phyloP scores from a whole-genome alignment of 2,329 filamentous ascomycete genomes.

The Penicillium hesseltinei region DNA sequence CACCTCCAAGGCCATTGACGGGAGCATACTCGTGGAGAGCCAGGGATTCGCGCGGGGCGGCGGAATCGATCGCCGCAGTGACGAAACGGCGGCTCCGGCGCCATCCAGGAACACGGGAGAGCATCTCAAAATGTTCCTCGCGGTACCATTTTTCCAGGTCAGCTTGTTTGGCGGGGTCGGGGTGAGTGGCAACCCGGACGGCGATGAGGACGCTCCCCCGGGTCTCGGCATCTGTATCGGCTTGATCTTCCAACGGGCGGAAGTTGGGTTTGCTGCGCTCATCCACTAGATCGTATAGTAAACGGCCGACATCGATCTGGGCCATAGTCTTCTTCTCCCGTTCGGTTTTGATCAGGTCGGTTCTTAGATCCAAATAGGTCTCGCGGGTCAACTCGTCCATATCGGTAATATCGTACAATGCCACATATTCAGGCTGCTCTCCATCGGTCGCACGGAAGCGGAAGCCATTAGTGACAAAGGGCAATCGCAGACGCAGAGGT shows the following conservation, averaged over 20 bases:
- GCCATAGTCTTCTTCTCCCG: conserved; percentile 62
- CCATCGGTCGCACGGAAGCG: conserved; percentile 69
- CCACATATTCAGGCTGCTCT: conserved; percentile 67
- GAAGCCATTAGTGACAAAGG: conserved; percentile 73
- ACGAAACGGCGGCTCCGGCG: conserved; percentile 68
- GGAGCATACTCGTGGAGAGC: conserved; percentile 71
- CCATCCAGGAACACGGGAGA: conserved; percentile 77
- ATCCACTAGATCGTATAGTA: conserved; percentile 67
- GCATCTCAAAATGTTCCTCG: conserved; percentile 70
- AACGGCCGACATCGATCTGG: conserved; percentile 66
- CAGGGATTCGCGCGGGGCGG: conserved; percentile 58
- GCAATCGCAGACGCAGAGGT: conserved; percentile 72
- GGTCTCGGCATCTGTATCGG: conserved; percentile 55
- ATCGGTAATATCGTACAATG: conserved; percentile 76
- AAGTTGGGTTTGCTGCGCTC: conserved; percentile 58
- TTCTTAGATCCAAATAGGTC: conserved; percentile 59
- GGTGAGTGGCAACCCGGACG: conserved; percentile 59
- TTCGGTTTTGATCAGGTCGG: conserved; percentile 53
- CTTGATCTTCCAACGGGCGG: conserved; percentile 57
- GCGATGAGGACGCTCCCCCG: conserved; percentile 61
- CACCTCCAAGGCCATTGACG: conserved; percentile 64
- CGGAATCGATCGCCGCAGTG: conserved; percentile 62
- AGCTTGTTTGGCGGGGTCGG: conserved; percentile 50
- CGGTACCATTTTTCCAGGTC: conserved; percentile 68
- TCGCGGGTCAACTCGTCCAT: conserved; percentile 66